Percentiles rank a stretch among this genome's conserved stretches.
phyloP scores from a whole-genome alignment of 805 yeast genomes.

The Saccharomyces jurei region DNA sequence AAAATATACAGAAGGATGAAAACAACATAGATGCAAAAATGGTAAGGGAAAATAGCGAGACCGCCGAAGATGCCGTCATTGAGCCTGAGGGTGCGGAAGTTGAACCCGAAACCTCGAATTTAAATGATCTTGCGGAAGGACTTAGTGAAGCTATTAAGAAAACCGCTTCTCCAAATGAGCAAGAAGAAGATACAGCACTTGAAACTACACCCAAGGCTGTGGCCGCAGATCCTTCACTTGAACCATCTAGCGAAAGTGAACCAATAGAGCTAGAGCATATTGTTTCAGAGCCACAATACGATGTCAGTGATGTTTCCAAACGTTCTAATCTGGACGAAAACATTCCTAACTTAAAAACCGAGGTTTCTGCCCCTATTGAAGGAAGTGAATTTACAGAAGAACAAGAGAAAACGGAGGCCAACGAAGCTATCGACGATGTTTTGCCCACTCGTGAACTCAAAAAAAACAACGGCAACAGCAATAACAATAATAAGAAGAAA shows the following conservation, averaged over 20 bases:
- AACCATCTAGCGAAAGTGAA: neutral
- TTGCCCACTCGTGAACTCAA: neutral
- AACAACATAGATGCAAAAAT: neutral
- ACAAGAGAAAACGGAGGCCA: neutral
- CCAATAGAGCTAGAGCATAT: neutral
- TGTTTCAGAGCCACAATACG: neutral
- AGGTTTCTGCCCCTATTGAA: neutral
- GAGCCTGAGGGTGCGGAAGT: neutral
- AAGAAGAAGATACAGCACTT: neutral
- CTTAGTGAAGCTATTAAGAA: neutral
- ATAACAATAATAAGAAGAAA: neutral
- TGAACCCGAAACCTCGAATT: conserved; percentile 1
- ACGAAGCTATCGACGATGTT: neutral
- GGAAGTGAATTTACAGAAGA: neutral
- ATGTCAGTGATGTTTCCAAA: neutral
- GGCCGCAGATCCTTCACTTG: neutral
- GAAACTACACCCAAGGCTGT: neutral
- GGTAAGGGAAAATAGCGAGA: neutral
- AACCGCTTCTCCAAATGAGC: neutral
- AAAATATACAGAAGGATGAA: conserved; percentile 19
- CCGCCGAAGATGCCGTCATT: neutral
- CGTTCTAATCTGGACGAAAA: neutral
- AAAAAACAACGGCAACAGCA: neutral
- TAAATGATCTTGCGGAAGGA: conserved; percentile 1
- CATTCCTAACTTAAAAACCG: neutral